phyloP scores from a whole-genome alignment of 768 basidiomycete genomes.

The Leccinum obscurum region DNA sequence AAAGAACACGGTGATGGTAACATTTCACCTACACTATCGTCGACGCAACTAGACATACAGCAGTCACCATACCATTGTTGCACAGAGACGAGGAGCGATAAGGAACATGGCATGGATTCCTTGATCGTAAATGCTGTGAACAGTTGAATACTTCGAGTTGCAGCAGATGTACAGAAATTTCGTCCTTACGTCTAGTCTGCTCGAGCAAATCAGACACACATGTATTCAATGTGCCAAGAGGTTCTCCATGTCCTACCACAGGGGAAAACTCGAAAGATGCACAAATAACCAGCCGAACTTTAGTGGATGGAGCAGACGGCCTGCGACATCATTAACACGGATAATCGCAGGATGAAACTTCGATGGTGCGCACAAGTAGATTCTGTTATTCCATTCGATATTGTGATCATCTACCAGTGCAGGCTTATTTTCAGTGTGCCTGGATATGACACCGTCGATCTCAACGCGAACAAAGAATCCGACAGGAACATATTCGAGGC shows the following conservation, averaged over 20 bases:
- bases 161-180: not conserved
- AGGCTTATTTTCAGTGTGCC: not conserved
- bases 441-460: not conserved
- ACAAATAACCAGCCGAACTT: no score
- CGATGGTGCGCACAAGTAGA: not conserved
- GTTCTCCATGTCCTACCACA: not conserved
- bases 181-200: not conserved
- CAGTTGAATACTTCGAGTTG: not conserved
- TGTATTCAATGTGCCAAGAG: not conserved
- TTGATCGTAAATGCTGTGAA: not conserved
- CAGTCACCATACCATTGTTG: not conserved
- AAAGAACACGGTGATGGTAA: not conserved
- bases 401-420: not conserved
- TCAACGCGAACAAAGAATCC: constrained; percentile 11
- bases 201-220: not conserved
- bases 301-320: no score
- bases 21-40: not conserved
- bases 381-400: constrained; percentile 1
- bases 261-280: no score
- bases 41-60: not conserved
- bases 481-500: constrained; percentile 6
- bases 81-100: not conserved
- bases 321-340: no score
- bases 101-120: not conserved
- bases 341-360: not conserved